phyloP scores from a whole-genome alignment of 768 basidiomycete genomes.

The Boletus huronensis region DNA sequence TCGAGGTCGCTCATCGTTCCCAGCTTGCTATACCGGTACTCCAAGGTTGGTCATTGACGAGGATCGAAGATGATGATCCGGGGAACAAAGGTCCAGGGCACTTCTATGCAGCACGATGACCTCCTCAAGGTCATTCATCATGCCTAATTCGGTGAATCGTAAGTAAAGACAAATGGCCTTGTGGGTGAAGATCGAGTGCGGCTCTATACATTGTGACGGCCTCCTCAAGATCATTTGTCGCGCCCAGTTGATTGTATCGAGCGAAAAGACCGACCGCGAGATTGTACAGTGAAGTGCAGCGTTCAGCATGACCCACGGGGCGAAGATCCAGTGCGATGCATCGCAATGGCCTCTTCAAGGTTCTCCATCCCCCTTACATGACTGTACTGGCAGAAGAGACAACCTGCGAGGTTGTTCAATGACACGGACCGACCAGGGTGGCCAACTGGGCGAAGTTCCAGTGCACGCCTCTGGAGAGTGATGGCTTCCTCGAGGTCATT shows the following conservation, averaged over 20 bases:
- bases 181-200: conserved; percentile 8
- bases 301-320: neutral
- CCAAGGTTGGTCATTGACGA: neutral
- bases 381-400: conserved; percentile 5
- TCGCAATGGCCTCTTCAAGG: neutral
- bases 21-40: neutral
- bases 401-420: conserved; percentile 16
- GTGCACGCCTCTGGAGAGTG: conserved; percentile 1
- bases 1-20: neutral
- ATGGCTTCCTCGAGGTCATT: conserved; percentile 23
- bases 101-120: neutral
- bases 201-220: conserved; percentile 10
- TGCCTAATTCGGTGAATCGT: neutral
- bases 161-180: conserved; percentile 2
- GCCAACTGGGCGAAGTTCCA: conserved; percentile 6
- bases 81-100: neutral
- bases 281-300: neutral
- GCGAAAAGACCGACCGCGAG: neutral
- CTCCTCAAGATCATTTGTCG: conserved; percentile 16
- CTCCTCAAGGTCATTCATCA: neutral
- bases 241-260: neutral
- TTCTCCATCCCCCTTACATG: neutral
- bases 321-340: neutral
- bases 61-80: neutral
- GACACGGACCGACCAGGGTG: conserved; percentile 4